Evolutionary conservation across 2,329 filamentous ascomycete genomes (phyloP).

Genomic region (Fusarium abutilonis): DNA sequence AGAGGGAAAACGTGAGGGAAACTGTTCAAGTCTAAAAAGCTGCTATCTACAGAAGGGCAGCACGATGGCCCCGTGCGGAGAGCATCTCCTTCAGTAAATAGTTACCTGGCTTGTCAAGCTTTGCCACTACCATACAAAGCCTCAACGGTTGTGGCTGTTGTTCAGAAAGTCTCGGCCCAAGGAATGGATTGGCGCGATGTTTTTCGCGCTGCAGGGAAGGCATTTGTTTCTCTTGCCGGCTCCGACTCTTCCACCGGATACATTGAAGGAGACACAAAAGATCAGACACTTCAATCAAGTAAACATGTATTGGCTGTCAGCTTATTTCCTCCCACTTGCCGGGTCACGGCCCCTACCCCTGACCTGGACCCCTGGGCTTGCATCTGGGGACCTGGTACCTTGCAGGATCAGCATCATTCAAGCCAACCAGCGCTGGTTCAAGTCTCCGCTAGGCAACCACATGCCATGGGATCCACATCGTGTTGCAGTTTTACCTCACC

Average conservation of each 20-base stretch:
- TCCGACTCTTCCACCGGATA: constrained; percentile 20
- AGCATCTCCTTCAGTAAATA: not conserved
- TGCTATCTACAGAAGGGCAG: constrained; percentile 4
- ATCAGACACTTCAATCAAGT: constrained; percentile 13
- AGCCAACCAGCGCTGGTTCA: constrained; percentile 35
- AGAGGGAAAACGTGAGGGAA: not conserved
- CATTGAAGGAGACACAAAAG: constrained; percentile 13
- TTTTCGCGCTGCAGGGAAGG: constrained; percentile 2
- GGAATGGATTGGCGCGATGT: constrained; percentile 2
- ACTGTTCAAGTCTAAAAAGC: constrained; percentile 16
- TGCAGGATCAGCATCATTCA: constrained; percentile 38
- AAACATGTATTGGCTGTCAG: constrained; percentile 4
- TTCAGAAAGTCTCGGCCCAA: constrained; percentile 24
- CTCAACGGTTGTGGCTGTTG: constrained; percentile 36
- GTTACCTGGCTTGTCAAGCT: not conserved
- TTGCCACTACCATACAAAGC: constrained; percentile 25
- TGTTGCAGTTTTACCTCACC: constrained; percentile 41
- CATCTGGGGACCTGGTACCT: constrained; percentile 36
- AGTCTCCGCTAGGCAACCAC: constrained; percentile 35
- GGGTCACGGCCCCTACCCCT: constrained; percentile 38
- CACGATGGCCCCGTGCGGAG: constrained; percentile 2
- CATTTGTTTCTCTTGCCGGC: constrained; percentile 20
- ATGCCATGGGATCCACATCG: constrained; percentile 37
- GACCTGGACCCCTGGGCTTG: constrained; percentile 32
- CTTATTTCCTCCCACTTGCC: constrained; percentile 28